Conservation (phyloP, 345 rosid species). For the Rhodamnia argentea region DNA sequence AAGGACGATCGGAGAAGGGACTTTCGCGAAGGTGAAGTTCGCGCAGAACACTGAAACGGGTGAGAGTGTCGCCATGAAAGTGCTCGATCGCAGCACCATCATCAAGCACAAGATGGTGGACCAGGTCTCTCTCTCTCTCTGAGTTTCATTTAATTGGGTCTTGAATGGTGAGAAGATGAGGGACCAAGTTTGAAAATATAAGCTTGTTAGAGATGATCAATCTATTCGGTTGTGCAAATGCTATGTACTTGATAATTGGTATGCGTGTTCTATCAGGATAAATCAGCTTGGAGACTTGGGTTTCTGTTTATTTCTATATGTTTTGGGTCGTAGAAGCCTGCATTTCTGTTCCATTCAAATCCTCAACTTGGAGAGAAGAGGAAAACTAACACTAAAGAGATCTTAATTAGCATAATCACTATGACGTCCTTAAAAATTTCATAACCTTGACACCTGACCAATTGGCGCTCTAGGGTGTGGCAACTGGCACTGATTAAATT, state of each 20-base stretch:
- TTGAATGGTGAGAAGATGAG: neutral
- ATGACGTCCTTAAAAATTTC: neutral
- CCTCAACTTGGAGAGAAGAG: neutral
- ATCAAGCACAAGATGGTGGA: slow-evolving; percentile 95
- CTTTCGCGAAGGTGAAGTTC: slow-evolving; percentile 93
- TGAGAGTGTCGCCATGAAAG: slow-evolving; percentile 97
- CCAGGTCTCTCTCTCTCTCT: slow-evolving; percentile 41
- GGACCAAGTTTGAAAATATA: neutral
- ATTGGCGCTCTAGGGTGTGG: neutral
- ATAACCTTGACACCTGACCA: neutral
- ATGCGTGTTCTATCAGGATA: neutral
- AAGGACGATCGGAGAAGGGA: slow-evolving; percentile 95
- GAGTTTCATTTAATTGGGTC: neutral
- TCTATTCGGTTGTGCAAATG: neutral
- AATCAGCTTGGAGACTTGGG: neutral
- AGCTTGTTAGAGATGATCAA: neutral
- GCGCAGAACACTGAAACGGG: slow-evolving; percentile 98
- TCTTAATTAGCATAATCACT: neutral
- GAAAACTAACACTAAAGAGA: neutral
- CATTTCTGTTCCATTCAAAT: neutral
- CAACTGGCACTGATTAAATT: neutral
- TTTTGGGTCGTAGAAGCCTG: neutral
- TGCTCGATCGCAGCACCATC: slow-evolving; percentile 77
- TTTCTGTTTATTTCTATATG: neutral
- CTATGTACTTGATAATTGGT: neutral